These are phyloP conservation scores for Yamadazyma phyllophila DNA, from an alignment of 805 yeast species.

Conservation along the genomic window DNA sequence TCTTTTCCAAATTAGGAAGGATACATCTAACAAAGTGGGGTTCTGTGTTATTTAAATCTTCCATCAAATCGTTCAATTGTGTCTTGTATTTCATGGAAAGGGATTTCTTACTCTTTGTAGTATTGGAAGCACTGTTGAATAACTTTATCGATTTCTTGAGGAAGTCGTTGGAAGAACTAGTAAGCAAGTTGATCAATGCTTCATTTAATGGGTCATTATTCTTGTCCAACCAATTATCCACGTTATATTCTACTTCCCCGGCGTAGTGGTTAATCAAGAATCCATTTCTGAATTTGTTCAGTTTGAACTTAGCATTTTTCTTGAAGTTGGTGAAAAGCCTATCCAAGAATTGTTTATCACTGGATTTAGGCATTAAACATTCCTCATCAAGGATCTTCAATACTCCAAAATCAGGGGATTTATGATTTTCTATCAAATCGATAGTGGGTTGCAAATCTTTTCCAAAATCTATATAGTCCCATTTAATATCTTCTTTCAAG, in stretches of 20 bases:
- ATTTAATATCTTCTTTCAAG: slow-evolving; percentile 55
- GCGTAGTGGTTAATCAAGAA: slow-evolving; percentile 92
- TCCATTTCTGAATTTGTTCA: slow-evolving; percentile 73
- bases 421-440: slow-evolving; percentile 75
- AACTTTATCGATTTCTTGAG: slow-evolving; percentile 29
- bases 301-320: slow-evolving; percentile 53
- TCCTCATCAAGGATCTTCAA: slow-evolving; percentile 90
- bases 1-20: slow-evolving; percentile 78
- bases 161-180: slow-evolving; percentile 55
- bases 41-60: slow-evolving; percentile 71
- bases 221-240: slow-evolving; percentile 91
- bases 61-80: slow-evolving; percentile 70
- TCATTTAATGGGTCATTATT: slow-evolving; percentile 92
- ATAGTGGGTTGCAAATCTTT: slow-evolving; percentile 93
- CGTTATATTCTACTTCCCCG: slow-evolving; percentile 90
- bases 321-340: slow-evolving; percentile 68
- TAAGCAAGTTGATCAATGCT: slow-evolving; percentile 59
- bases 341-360: slow-evolving; percentile 78
- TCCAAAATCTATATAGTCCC: slow-evolving; percentile 89
- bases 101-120: slow-evolving; percentile 47
- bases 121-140: slow-evolving; percentile 8
- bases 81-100: slow-evolving; percentile 88
- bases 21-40: slow-evolving; percentile 98
- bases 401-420: slow-evolving; percentile 64
- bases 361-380: slow-evolving; percentile 88